These are phyloP conservation scores for Apiospora marii DNA, from an alignment of 2,329 filamentous ascomycete species.

Conservation along the genomic window DNA sequence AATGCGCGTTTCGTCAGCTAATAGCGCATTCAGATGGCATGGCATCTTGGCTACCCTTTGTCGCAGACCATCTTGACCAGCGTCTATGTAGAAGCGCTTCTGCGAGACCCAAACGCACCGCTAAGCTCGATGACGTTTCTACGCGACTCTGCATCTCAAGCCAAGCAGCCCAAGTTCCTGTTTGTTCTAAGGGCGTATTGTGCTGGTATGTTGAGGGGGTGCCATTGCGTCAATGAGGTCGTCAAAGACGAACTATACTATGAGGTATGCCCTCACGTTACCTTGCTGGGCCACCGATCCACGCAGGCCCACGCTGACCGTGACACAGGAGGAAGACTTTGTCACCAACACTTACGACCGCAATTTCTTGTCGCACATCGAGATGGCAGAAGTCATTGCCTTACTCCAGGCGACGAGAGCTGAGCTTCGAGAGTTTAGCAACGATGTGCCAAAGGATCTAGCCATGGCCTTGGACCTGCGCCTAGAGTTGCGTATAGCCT, in stretches of 20 bases:
- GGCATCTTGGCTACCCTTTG: constrained; percentile 95
- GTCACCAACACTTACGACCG: constrained; percentile 90
- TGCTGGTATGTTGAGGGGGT: constrained; percentile 82
- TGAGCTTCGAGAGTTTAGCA: constrained; percentile 44
- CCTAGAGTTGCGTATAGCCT: constrained; percentile 70
- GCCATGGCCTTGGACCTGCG: constrained; percentile 67
- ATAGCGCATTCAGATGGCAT: constrained; percentile 73
- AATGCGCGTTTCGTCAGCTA: neutral
- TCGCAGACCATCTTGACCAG: constrained; percentile 96
- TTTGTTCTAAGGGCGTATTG: constrained; percentile 85
- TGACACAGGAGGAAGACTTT: constrained; percentile 87
- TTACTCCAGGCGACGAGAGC: constrained; percentile 55
- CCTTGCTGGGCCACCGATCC: neutral
- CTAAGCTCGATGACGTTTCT: constrained; percentile 73
- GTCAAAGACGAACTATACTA: constrained; percentile 89
- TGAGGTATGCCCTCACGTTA: constrained; percentile 65
- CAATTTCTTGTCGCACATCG: constrained; percentile 72
- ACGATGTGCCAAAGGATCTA: constrained; percentile 45
- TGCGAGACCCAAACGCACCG: constrained; percentile 72
- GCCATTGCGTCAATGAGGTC: constrained; percentile 77
- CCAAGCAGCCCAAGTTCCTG: constrained; percentile 56
- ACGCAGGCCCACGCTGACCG: constrained; percentile 25
- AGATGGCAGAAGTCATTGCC: constrained; percentile 61
- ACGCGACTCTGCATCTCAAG: constrained; percentile 9
- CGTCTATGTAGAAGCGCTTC: constrained; percentile 83